These are phyloP conservation scores for Naganishia kalamii DNA, from an alignment of 768 basidiomycete genomes.

Conservation along the genomic window DNA sequence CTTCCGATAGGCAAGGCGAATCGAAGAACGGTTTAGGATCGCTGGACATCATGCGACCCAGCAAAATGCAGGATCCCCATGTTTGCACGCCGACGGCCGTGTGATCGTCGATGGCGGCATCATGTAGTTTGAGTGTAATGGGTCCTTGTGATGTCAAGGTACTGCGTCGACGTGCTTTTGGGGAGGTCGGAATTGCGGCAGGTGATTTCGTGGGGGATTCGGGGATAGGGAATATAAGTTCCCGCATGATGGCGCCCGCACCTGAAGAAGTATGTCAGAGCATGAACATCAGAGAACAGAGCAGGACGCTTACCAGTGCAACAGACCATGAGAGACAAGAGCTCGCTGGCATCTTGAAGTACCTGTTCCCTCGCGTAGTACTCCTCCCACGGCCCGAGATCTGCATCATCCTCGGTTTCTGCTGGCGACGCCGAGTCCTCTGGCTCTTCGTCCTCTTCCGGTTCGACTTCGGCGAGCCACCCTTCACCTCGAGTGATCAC, in stretches of 20 bases:
- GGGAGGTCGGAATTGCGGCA: neutral
- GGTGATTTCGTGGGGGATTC: neutral
- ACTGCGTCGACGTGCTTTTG: slow-evolving; percentile 11
- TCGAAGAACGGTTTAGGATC: slow-evolving; percentile 29
- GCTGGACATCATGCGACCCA: slow-evolving; percentile 38
- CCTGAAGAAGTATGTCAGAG: neutral
- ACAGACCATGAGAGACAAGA: slow-evolving; percentile 43
- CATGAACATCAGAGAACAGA: neutral
- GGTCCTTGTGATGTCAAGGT: slow-evolving; percentile 4
- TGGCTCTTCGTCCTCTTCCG: slow-evolving; percentile 24
- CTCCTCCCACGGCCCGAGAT: slow-evolving; percentile 8
- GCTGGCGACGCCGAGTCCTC: neutral
- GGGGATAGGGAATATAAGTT: neutral
- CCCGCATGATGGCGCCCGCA: slow-evolving; percentile 18
- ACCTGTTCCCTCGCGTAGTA: slow-evolving; percentile 33
- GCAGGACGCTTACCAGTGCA: slow-evolving; percentile 26
- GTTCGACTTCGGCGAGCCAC: slow-evolving; percentile 35
- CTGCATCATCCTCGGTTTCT: slow-evolving; percentile 7
- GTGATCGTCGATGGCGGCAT: slow-evolving; percentile 45
- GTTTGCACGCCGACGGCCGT: slow-evolving; percentile 46
- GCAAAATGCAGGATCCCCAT: slow-evolving; percentile 44
- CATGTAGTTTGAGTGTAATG: slow-evolving; percentile 39
- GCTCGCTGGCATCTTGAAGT: slow-evolving; percentile 39
- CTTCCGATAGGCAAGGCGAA: neutral
- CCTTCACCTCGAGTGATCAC: slow-evolving; percentile 38